Conservation (phyloP, 805 yeast genomes). For the fission yeast (Schizosaccharomyces pombe) region DNA sequence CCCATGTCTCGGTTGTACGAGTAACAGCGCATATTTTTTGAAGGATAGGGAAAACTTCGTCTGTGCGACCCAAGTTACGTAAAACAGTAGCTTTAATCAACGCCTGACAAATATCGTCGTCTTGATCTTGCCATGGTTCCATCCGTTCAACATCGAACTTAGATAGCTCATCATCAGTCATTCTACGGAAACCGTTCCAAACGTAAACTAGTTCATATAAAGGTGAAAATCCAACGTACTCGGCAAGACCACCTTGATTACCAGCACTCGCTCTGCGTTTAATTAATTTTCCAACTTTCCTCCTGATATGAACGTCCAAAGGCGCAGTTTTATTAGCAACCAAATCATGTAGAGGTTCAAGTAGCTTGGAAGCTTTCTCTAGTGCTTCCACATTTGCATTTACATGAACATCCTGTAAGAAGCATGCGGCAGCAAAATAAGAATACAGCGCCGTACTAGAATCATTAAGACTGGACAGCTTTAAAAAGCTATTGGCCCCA, state of each 20-base stretch:
- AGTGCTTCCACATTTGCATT: neutral
- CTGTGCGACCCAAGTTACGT: neutral
- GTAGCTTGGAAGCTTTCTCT: neutral
- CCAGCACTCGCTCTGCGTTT: neutral
- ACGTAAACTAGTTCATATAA: neutral
- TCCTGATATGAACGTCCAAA: neutral
- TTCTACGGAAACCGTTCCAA: slow-evolving; percentile 1
- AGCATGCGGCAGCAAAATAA: slow-evolving; percentile 2
- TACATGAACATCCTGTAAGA: neutral
- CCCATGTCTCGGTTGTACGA: neutral
- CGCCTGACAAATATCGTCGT: neutral
- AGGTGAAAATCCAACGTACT: slow-evolving; percentile 1
- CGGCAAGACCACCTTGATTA: neutral
- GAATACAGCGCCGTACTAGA: neutral
- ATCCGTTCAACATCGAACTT: neutral
- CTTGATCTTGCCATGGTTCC: slow-evolving; percentile 2
- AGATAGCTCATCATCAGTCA: neutral
- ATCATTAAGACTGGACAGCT: neutral
- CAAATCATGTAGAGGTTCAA: neutral
- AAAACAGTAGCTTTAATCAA: neutral
- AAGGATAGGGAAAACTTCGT: neutral
- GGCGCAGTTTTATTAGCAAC: neutral
- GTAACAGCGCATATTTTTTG: neutral
- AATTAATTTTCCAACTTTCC: neutral
- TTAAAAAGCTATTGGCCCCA: neutral